Percentiles rank a stretch among this genome's conserved stretches.
Evolutionary conservation across 2,329 filamentous ascomycete species (phyloP).

Genomic region (Arachnopeziza araneosa): DNA sequence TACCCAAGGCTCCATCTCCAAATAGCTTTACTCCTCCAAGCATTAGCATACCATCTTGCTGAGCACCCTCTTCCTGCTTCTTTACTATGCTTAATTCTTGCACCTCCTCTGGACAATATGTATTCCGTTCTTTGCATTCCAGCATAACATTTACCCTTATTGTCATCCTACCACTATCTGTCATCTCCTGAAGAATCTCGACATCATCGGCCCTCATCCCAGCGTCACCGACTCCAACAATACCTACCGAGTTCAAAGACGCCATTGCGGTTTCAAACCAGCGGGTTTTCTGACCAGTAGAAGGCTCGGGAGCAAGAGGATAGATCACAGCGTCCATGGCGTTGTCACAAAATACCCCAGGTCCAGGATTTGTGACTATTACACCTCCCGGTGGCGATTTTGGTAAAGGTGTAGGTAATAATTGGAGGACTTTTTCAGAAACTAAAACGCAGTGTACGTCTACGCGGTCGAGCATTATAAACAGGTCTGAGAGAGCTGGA

Average conservation of each 20-base stretch:
- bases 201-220: conserved; percentile 53
- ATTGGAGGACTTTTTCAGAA: conserved; percentile 54
- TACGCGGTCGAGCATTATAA: conserved; percentile 64
- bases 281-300: conserved; percentile 43
- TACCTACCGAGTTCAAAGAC: conserved; percentile 56
- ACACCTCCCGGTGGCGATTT: conserved; percentile 57
- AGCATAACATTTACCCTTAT: conserved; percentile 64
- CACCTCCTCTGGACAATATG: conserved; percentile 52
- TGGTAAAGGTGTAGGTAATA: conserved; percentile 46
- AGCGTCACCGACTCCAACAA: conserved; percentile 66
- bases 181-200: conserved; percentile 48
- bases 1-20: conserved; percentile 63
- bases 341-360: conserved; percentile 69
- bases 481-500: conserved; percentile 46
- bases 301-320: conserved; percentile 51
- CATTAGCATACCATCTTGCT: conserved; percentile 34
- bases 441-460: conserved; percentile 69
- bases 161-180: conserved; percentile 47
- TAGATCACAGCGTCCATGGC: conserved; percentile 57
- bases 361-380: conserved; percentile 53
- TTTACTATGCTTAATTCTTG: conserved; percentile 28
- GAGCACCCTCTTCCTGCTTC: conserved; percentile 1
- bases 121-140: conserved; percentile 59
- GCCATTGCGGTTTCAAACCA: conserved; percentile 56
- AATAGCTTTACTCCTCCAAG: conserved; percentile 65